Evolutionary conservation across 495 filamentous ascomycete species (phyloP), one percentile per base, ranked within the genome.

Genomic region (Beverwykella pulmonaria): DNA sequence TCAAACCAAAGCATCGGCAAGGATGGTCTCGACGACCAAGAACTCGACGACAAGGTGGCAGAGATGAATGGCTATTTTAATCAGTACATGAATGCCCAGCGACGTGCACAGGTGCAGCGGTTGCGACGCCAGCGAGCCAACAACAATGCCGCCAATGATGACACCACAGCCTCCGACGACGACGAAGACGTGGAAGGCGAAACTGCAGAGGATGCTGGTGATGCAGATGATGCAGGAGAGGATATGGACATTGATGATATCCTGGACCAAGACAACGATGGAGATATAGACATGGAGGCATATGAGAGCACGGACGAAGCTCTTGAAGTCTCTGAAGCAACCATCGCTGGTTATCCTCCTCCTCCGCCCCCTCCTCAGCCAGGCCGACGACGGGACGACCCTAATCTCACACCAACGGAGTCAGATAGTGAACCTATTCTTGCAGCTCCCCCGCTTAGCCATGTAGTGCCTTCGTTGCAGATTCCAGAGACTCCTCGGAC

Each of bases 21-120:
- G 76, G 84, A 89, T 70, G 93, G 93, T 12, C 88, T 98, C 19
- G 91, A 97, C 74, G 94, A 98, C 70, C 93, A 97, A 70, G 87
- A 91, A 62, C 78, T 57, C 1, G 75, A 79, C 29, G 77, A 78
- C 63, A 53, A 76, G 75, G 41, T 69, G 15, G 64, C 59, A 15
- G 70, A 59, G 20, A 54, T 58, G 34, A 36, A 29, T 49, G 61
- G 52, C n/a, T 60, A 53, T 39, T 39, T 61, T n/a, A 54, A 64
- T 25, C 59, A 53, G n/a, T 57, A 55, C 29, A 30, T 69, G 46
- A 32, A 48, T 57, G 66, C 55, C 15, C 61, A 65, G 57, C 50
- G 53, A n/a, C 66, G 53, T 58, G 23, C 52, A 5, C 64, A 26
- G 19, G 41, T 54, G 7, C 55, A 53, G 15, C 22, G 55, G 23